Percentiles rank a stretch among this genome's conserved stretches.
These are phyloP conservation scores for Isabelozyma pseudorhagii DNA, from an alignment of 805 yeast genomes.

Conservation along the genomic window DNA sequence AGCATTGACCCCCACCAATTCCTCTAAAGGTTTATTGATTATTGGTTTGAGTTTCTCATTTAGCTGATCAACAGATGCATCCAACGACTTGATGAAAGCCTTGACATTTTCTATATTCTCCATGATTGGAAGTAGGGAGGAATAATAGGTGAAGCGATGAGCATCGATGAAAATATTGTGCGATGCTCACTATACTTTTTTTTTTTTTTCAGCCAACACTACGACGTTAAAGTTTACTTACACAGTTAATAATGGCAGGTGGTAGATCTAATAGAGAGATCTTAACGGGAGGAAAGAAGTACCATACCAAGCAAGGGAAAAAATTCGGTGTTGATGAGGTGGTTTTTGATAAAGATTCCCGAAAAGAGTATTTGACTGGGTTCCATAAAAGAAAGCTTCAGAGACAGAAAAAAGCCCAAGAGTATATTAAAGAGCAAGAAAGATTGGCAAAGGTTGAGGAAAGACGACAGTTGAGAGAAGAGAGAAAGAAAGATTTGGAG, in stretches of 20 bases:
- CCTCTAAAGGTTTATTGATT: slow-evolving; percentile 38
- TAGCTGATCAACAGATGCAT: slow-evolving; percentile 33
- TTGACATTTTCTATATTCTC: slow-evolving; percentile 44
- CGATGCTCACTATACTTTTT: slow-evolving; percentile 9
- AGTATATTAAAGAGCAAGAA: slow-evolving; percentile 72
- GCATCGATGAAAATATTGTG: not conserved
- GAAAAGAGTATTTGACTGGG: slow-evolving; percentile 86
- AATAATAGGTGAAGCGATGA: not conserved
- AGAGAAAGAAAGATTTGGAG: slow-evolving; percentile 62
- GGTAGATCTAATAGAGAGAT: slow-evolving; percentile 68
- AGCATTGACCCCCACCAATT: slow-evolving; percentile 21
- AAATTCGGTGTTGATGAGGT: slow-evolving; percentile 79
- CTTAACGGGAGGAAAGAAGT: slow-evolving; percentile 82
- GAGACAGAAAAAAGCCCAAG: slow-evolving; percentile 83
- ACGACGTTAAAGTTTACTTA: not conserved
- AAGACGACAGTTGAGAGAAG: slow-evolving; percentile 67
- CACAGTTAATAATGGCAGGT: slow-evolving; percentile 13
- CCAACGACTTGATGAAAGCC: slow-evolving; percentile 35
- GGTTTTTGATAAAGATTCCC: slow-evolving; percentile 72
- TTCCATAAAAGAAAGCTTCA: slow-evolving; percentile 91
- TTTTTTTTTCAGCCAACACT: not conserved
- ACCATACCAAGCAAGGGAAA: slow-evolving; percentile 64
- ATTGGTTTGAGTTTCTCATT: slow-evolving; percentile 33
- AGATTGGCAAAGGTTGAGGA: slow-evolving; percentile 71
- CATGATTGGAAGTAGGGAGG: slow-evolving; percentile 25